Base-by-base conservation (phyloP, 1,284 basidiomycete species). In the Tilletia walkeri region DNA sequence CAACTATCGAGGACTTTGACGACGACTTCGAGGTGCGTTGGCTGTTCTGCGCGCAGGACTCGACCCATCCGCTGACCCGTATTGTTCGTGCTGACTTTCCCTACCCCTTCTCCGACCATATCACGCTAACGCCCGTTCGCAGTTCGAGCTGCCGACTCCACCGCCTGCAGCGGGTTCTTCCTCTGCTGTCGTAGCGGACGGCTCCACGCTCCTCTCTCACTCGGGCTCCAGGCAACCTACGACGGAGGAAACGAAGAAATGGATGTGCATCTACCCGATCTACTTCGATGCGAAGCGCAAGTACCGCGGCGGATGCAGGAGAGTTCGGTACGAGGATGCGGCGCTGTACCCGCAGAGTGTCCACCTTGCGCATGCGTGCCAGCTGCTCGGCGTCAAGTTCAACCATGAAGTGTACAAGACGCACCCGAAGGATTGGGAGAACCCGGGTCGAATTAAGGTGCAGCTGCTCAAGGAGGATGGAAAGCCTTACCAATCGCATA, bases 391-490 rank as follows among this genome's bases (percentile, higher is more conserved):
- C 2, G 86, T 97, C 2, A 89, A 89, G 12, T 90, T 90, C 5
- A 87, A 94, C 2, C 92, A 95, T 77, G 94, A 97, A 84, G 85
- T 86, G 12, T 88, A 89, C 82, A 95, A 94, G 85, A 87, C 89
- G 39, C 95, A 98, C 81, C 95, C 95, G 5, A 88, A 92, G 70
- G 95, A 98, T 83, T 97, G 95, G 94, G 94, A 92, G 82, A 98
- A 98, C 82, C 83, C 83, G 0, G 83, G 83, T 1, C 88, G 95
- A 48, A 92, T 97, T 72, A 90, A 94, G 76, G 92, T 97, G 12
- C 68, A 75, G 41, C 91, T 93, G 79, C 91, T 93, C 88, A 90
- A 91, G 86, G 90, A 91, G 80, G 91, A 95, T 67, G 89, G 92
- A 0, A 86, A 86, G 72, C 87, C 90, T 14, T 82, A 92, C 69